Evolutionary conservation across 1,284 basidiomycete species (phyloP), one percentile per base, ranked within the genome.

Genomic region (Sporisorium sorghi): DNA sequence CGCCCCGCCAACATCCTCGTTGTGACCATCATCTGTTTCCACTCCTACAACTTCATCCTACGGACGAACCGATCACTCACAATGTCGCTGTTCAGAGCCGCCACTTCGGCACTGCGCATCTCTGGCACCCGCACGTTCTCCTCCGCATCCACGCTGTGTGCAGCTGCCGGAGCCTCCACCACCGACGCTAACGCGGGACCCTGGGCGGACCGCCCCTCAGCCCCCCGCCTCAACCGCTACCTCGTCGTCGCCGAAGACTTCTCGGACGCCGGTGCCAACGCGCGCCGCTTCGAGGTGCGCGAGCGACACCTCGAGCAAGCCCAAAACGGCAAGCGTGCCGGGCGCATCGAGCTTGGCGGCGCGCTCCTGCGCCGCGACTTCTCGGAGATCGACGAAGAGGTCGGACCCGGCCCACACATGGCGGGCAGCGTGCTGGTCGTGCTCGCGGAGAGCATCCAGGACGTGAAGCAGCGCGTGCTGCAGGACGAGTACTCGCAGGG

Each of bases 341-440:
- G 78, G 1, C 51, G 76, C 19, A 69, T 80, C 68, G 73, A 76
- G 50, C 52, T 80, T 12, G 78, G 78, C 30, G 78, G 78, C 11
- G 78, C 76, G 0, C 47, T 80, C 4, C 73, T 80, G 8, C 47
- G 49, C n/a, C 62, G 49, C 19, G 78, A 80, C 46, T 80, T 78
- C 26, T 23, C 49, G 23, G 37, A 77, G 49, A 71, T 80, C 33
- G 70, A 74, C 26, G 42, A 73, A 23, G 63, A 73, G 14, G 14
- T 64, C 11, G 76, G 73, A 9, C 76, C 78, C 3, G 61, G 56
- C 11, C 70, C 61, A 0, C 53, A 63, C 43, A 68, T 80, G 73
- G 57, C 37, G 14, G 78, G 78, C 0, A 76, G 73, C 35, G 58
- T 66, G 2, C n/a, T 80, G 5, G 55, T 80, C 39, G 78, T 78